Evolutionary conservation across 2,329 filamentous ascomycete species (phyloP), one percentile per base, ranked within the genome.

Genomic region (Colletotrichum melonis): DNA sequence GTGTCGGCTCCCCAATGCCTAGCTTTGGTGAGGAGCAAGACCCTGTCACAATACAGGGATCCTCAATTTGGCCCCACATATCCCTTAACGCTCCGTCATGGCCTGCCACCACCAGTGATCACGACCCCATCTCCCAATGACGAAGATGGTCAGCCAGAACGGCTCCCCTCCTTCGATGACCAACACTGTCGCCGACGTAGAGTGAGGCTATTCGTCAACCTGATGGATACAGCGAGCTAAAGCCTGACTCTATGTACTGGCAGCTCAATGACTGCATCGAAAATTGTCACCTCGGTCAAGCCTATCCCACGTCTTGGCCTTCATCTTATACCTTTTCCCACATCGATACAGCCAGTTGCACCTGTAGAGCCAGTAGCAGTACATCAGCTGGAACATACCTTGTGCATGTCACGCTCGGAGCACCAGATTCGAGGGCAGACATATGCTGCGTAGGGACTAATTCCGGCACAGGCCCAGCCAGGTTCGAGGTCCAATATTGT

Each of bases 31-130:
- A 73, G 60, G 63, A 58, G 52, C 58, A 22, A 67, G 72, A 68
- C 72, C 72, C 72, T 72, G 72, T 71, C 68, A 49, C 58, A n/a
- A 35, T 52, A 68, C 72, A 74, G 68, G 68, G 72, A 67, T 74
- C 68, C 63, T 72, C 68, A 59, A 22, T 52, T 55, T 59, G 30
- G 68, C 54, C 62, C 68, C 60, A 57, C 67, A 52, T 24, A 72
- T 74, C 60, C 68, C 67, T 70, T 49, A 70, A 68, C 57, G 63
- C 68, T 72, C 30, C 60, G 42, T 60, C 55, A 69, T 49, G 62
- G 57, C 38, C 63, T 71, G 55, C 52, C 62, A 71, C 60, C 60
- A 63, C 52, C 52, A 63, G 42, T 52, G 46, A 70, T 67, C 67
- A 70, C 66, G 54, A 58, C 24, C 42, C 67, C 30, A 60, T 46